Conservation (phyloP, 495 filamentous ascomycete species). For the Trichoderma gamsii region DNA sequence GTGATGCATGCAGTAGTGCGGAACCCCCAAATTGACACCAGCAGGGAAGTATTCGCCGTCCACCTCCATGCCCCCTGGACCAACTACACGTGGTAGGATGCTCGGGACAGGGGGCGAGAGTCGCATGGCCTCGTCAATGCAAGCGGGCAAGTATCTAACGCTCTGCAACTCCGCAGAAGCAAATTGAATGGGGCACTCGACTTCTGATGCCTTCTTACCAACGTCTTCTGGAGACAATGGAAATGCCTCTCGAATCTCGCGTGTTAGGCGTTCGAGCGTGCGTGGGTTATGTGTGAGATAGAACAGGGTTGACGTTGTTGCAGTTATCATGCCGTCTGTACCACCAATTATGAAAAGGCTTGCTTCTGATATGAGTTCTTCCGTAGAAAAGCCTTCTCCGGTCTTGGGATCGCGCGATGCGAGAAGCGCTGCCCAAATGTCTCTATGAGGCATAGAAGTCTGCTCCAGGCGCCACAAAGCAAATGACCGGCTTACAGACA, state of each 20-base stretch:
- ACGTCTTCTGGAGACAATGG: not conserved
- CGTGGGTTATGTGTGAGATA: not conserved
- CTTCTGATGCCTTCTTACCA: not conserved
- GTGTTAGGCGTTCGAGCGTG: not conserved
- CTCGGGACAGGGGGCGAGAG: not conserved
- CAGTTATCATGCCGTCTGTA: not conserved
- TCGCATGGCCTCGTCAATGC: not conserved
- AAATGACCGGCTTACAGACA: not conserved
- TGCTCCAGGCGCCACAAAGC: slow-evolving; percentile 9
- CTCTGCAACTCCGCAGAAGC: not conserved
- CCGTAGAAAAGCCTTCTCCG: not conserved
- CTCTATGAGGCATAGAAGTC: not conserved
- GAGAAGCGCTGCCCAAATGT: slow-evolving; percentile 1
- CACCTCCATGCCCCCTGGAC: not conserved
- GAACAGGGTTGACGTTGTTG: slow-evolving; percentile 3
- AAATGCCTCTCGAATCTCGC: not conserved
- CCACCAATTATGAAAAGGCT: slow-evolving; percentile 6
- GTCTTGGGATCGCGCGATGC: not conserved
- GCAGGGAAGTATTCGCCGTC: slow-evolving; percentile 1
- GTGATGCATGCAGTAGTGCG: not conserved
- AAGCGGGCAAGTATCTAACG: not conserved
- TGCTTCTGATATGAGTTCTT: not conserved
- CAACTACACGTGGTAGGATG: not conserved
- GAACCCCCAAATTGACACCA: not conserved
- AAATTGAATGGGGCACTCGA: not conserved